Base-by-base conservation (phyloP, 1,284 basidiomycete genomes). In the Pterulicium gracile region DNA sequence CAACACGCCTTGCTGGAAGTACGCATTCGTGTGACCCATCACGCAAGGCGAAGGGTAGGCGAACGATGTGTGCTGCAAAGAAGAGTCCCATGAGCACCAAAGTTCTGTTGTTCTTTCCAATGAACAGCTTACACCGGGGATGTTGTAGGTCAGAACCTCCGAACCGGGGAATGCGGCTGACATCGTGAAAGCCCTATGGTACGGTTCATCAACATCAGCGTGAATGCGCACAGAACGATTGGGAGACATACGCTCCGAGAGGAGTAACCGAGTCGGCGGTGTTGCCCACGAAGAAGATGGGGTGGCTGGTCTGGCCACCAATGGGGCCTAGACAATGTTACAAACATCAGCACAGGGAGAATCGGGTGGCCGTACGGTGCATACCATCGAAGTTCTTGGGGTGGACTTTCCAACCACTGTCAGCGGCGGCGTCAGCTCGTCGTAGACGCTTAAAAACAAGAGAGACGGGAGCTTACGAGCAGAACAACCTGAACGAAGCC, bases 1-100 rank as follows among this genome's bases (percentile, higher is more conserved):
- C 2, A 62, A 51, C n/a, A 54, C 59, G 21, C 56, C 60, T 42
- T 60, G 51, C 3, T 46, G 51, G 45, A 59, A 60, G 51, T 54
- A 62, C 19, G 49, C 51, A 10, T 52, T 54, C 21, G 52, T 44
- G 7, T 44, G 24, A 2, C 47, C 46, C 5, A 42, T 43, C 4
- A 54, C 55, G 48, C 60, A 60, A 49, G 46, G 12, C 1, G 59
- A 61, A 10, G 53, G 50, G 3, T 55, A 35, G n/a, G 55, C 53
- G 14, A 55, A 24, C 3, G 56, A 22, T 7, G 21, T 24, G 24
- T 45, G 44, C 36, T 39, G n/a, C n/a, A 39, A 4, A 15, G 36
- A 39, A 39, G 5, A 39, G 15, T 17, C n/a, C 4, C 10, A 39
- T 7, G 36, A 39, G 36, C n/a, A n/a, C n/a, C n/a, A n/a, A n/a